Evolutionary conservation across 208 protist species (phyloP), one percentile per base, ranked within the genome.

Genomic region (Naegleria fowleri): DNA sequence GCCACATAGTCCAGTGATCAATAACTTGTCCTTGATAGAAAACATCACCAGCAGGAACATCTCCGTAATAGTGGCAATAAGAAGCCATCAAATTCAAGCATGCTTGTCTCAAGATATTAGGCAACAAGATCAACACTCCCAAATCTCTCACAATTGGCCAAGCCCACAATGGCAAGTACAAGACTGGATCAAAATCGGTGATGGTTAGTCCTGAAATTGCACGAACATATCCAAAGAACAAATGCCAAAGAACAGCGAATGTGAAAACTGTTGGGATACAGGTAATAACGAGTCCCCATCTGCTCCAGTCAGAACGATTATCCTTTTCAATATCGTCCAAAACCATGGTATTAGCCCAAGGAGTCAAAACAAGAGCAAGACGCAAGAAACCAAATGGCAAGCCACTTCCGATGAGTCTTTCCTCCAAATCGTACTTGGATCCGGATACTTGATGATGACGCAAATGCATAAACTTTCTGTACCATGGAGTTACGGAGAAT

Each of bases 1-100:
- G 84, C 6, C 15, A 58, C 41, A 88, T 58, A 22, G 13, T 25
- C 84, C 84, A 88, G 41, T 88, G 84, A 55, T 88, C 22, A 58
- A 88, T 58, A 55, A 88, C n/a, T 88, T 88, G 84, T 67, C 55
- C 41, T 58, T 88, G 84, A 55, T 88, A 88, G 22, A 48, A 88
- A 38, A 88, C 84, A n/a, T 51, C 22, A 38, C 41, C 13, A n/a
- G 39, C 7, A 39, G 84, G 84, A 88, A 88, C 41, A 38, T 88
- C 84, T 38, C 41, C 84, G 55, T 88, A 88, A 38, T 88, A 88
- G 22, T 88, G 84, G 22, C 41, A 88, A 58, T 88, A 88, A 6
- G 29, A 39, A 39, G 84, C 84, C 39, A 88, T 58, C 7, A 88
- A 39, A 38, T 88, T 88, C 41, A 88, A 88, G 15, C 41, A 88